phyloP scores from a whole-genome alignment of 768 basidiomycete species.

The Strobilomyces dryophilus region DNA sequence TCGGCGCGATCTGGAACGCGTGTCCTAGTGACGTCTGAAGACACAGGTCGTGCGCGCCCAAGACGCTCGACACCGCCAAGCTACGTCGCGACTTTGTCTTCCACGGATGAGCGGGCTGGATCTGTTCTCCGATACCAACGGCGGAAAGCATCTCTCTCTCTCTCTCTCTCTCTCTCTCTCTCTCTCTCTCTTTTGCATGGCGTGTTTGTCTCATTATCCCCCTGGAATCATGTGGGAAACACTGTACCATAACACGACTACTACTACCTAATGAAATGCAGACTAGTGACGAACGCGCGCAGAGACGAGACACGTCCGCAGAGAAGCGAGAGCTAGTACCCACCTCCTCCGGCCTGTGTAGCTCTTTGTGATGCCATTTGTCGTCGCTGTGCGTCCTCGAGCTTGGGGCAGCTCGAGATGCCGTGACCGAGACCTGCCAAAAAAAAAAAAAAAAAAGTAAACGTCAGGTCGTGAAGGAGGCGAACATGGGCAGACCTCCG shows the following conservation, averaged over 20 bases:
- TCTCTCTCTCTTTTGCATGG: not conserved
- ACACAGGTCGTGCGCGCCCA: not conserved
- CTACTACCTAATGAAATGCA: not conserved
- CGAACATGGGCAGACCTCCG: conserved; percentile 56
- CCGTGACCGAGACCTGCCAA: conserved; percentile 82
- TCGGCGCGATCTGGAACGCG: not conserved
- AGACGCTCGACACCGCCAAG: conserved; percentile 19
- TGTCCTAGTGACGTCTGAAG: not conserved
- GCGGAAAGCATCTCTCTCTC: not conserved
- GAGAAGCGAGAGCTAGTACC: conserved; percentile 15
- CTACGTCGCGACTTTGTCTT: conserved; percentile 34
- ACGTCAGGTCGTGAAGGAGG: not conserved
- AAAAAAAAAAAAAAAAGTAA: not conserved
- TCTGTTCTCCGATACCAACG: not conserved
- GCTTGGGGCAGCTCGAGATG: conserved; percentile 93
- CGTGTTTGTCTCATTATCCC: conserved; percentile 5
- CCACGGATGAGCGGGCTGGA: conserved; percentile 13
- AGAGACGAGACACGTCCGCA: not conserved
- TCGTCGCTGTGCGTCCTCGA: conserved; percentile 88
- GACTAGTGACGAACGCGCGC: not conserved
- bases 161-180: not conserved
- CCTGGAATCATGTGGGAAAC: not conserved
- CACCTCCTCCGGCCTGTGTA: conserved; percentile 57
- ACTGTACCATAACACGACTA: conserved; percentile 10
- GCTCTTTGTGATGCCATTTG: conserved; percentile 86